These are phyloP conservation scores for Sclerotinia borealis DNA, from an alignment of 2,329 filamentous ascomycete genomes.

Conservation along the genomic window DNA sequence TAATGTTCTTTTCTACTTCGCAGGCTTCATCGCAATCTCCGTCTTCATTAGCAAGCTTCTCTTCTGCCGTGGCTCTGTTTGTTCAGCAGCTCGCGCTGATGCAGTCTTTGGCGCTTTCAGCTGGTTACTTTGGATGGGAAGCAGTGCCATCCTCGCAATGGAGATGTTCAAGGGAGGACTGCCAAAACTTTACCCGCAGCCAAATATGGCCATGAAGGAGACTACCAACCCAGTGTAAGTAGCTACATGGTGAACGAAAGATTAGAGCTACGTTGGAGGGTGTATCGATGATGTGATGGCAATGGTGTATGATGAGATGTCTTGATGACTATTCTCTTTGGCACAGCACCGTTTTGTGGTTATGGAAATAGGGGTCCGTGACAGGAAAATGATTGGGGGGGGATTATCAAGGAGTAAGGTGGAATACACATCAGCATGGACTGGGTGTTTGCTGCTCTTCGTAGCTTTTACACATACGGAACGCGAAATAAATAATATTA, in stretches of 20 bases:
- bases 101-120: constrained; percentile 48
- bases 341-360: background rate
- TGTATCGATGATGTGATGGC: background rate
- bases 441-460: background rate
- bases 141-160: constrained; percentile 41
- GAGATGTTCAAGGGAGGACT: constrained; percentile 41
- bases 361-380: background rate
- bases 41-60: constrained; percentile 50
- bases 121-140: constrained; percentile 48
- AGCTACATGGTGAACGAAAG: background rate
- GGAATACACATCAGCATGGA: constrained; percentile 5
- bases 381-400: background rate
- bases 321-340: constrained; percentile 4
- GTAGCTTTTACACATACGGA: background rate
- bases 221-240: constrained; percentile 13
- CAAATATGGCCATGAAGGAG: constrained; percentile 28
- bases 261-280: background rate
- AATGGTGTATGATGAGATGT: background rate
- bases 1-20: constrained; percentile 53
- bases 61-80: constrained; percentile 53
- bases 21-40: constrained; percentile 52
- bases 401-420: background rate
- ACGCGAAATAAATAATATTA: constrained; percentile 6
- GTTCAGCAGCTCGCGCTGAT: constrained; percentile 48
- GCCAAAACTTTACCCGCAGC: constrained; percentile 26